phyloP scores from a whole-genome alignment of 1,284 basidiomycete genomes.

The Ustilago curta region DNA sequence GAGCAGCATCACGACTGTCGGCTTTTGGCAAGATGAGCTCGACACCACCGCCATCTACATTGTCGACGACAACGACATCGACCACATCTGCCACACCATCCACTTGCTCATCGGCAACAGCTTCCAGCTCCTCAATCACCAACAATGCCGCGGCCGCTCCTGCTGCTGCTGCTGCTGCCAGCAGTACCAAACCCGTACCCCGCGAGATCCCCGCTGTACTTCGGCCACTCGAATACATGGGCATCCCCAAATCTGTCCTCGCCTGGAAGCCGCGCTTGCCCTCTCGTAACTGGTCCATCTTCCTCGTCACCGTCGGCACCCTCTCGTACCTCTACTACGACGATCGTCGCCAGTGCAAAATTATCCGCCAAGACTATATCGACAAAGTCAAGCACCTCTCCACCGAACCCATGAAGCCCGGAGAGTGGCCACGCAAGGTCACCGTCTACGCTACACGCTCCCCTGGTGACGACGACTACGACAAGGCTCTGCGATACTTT shows the following conservation, averaged over 20 bases:
- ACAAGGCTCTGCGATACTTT: constrained; percentile 86
- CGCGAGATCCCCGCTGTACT: constrained; percentile 55
- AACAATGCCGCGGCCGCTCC: constrained; percentile 15
- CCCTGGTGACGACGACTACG: constrained; percentile 93
- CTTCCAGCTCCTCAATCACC: constrained; percentile 16
- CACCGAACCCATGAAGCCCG: constrained; percentile 76
- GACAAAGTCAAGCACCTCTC: constrained; percentile 82
- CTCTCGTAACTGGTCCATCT: constrained; percentile 92
- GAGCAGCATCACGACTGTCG: background rate
- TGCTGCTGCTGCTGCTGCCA: constrained; percentile 9
- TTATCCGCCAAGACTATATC: constrained; percentile 82
- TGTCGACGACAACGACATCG: constrained; percentile 5
- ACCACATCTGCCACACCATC: constrained; percentile 6
- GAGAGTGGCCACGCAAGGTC: constrained; percentile 83
- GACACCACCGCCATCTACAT: constrained; percentile 11
- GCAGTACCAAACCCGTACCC: constrained; percentile 33
- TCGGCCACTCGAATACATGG: constrained; percentile 71
- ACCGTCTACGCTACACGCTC: constrained; percentile 88
- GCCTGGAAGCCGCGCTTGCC: constrained; percentile 75
- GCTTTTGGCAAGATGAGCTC: constrained; percentile 19
- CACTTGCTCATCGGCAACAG: constrained; percentile 13
- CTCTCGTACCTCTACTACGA: constrained; percentile 82
- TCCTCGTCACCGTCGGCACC: constrained; percentile 80
- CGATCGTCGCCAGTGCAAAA: constrained; percentile 82
- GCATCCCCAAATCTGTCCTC: constrained; percentile 71